Base-by-base conservation (phyloP, 2,329 filamentous ascomycete species). In the Metarhizium rileyi region DNA sequence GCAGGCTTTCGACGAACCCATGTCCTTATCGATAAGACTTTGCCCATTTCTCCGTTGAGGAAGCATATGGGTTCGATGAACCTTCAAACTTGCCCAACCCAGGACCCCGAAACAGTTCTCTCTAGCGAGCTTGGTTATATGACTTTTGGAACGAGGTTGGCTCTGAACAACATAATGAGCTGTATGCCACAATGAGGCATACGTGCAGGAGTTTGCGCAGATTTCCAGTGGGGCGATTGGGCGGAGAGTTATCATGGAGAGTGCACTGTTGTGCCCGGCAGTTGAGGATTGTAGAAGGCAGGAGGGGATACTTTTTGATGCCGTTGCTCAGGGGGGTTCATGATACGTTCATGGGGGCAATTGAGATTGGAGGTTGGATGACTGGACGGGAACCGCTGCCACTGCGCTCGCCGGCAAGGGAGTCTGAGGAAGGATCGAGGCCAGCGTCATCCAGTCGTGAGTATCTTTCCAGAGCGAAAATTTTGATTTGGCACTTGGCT, bases 121-220 rank as follows among this genome's bases (percentile, higher is more conserved):
- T 20, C 16, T 22, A 25, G 22, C 38, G 18, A 42, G 8, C 22
- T 4, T 20, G 20, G 25, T 23, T 42, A 5, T 42, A 25, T 22
- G 35, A n/a, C 38, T 25, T 25, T 25, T 16, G 20, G 20, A 7
- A 25, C 35, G n/a, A 18, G 20, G 20, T 20, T 16, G 35, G n/a
- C 18, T 7, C 6, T 20, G 6, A 35, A n/a, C 5, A 42, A 14
- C 47, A 54, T 26, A 28, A 57, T 58, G 55, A 45, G 22, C 30
- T n/a, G 50, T 46, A 33, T 25, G 47, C 22, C 44, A 51, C 50
- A 45, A 60, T 60, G 58, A 58, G 44, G 20, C 25, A 41, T 45
- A 30, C 45, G 5, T 50, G 44, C 49, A 56, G 44, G 46, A 51
- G 51, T 47, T 52, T 58, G 56, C 53, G 58, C 48, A 47, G 50